Base-by-base conservation (phyloP, 2,329 filamentous ascomycete genomes). In the Aspergillus jensenii region DNA sequence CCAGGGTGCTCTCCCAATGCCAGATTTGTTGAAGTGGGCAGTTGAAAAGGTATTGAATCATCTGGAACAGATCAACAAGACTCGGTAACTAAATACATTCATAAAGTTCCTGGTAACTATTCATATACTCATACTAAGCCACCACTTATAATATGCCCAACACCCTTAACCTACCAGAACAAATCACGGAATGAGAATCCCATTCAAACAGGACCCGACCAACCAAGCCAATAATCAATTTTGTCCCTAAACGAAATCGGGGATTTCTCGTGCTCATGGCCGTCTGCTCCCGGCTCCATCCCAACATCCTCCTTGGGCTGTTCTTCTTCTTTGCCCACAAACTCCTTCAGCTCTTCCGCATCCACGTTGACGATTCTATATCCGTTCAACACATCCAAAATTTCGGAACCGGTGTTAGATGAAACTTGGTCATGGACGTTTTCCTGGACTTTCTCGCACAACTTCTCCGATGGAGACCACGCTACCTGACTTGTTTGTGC, bases 1-100 rank as follows among this genome's bases (percentile, higher is more conserved):
- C 1, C 78, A 74, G 12, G 77, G 82, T 19, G 82, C 87, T 67
- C 76, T 80, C 8, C 81, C 85, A 58, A 87, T 92, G 82, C 79
- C 79, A 62, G 78, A 81, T 55, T 82, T 85, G 31, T 74, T 93
- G 62, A 78, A 80, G 52, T 93, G 90, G 90, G 86, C 86, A 1
- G 88, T 91, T 2, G 82, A 85, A 52, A 76, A 78, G 49, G 72
- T 92, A 17, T 80, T 90, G 68, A 69, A 70, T 17, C 65, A 63
- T 51, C 64, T 70, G 14, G 60, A 64, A 47, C 11, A 57, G n/a
- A 55, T 15, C 21, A 52, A 27, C 12, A 23, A 23, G 17, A 17
- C 39, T 25, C 17, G 21, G 33, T 49, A 51, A 37, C 33, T 15
- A 53, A 43, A 48, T 50, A 49, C 17, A 41, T 7, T 19, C 15